A percentile compares a stretch with the other conserved stretches of the same genome.
These are phyloP conservation scores for Erodium texanum DNA, from an alignment of 441 rosid genomes.

Conservation along the genomic window DNA sequence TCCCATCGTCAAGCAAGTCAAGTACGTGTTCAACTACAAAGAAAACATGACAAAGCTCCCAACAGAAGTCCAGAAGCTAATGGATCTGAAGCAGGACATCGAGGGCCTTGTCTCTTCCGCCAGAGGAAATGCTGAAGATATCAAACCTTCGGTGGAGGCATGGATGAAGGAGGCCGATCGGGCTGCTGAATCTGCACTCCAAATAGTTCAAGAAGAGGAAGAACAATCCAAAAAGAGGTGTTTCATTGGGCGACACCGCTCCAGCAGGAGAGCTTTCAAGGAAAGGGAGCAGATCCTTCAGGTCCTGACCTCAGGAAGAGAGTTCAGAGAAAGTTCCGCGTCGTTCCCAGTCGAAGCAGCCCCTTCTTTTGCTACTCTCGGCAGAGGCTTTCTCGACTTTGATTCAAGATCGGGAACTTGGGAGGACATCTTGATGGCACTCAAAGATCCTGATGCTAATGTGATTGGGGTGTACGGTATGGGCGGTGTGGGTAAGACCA, in stretches of 20 bases:
- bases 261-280: background rate
- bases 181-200: background rate
- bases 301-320: background rate
- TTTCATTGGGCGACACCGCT: background rate
- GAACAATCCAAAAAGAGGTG: background rate
- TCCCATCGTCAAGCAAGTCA: background rate
- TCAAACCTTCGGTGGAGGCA: background rate
- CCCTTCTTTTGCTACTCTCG: background rate
- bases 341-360: background rate
- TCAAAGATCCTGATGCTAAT: background rate
- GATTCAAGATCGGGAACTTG: background rate
- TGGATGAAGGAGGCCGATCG: background rate
- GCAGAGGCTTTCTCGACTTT: background rate
- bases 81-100: background rate
- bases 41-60: background rate
- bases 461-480: slow-evolving; percentile 4
- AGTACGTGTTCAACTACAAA: background rate
- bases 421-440: background rate
- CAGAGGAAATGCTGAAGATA: background rate
- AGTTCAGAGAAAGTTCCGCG: background rate
- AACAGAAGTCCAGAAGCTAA: background rate
- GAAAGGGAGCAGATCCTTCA: background rate
- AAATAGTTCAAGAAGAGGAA: background rate
- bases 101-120: background rate
- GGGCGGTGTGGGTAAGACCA: background rate